phyloP scores from a whole-genome alignment of 208 protist species.

The Leishmania martiniquensis region DNA sequence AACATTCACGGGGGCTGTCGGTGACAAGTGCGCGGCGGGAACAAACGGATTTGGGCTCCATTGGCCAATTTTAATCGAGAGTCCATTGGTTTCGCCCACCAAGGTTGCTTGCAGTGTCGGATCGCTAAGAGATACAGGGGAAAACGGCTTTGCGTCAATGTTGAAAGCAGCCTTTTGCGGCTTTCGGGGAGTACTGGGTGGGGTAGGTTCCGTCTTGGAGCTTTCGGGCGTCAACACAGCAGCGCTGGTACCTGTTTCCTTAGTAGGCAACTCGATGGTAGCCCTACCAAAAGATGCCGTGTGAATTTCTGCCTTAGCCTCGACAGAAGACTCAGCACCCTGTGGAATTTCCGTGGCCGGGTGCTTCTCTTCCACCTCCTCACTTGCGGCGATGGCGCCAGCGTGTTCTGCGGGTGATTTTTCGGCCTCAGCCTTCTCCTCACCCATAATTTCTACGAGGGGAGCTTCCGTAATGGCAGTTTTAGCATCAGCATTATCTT shows the following conservation, averaged over 20 bases:
- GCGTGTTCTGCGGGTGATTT: background rate
- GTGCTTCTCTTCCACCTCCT: background rate
- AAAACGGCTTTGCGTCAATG: slow-evolving; percentile 30
- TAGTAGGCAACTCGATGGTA: background rate
- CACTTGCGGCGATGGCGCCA: background rate
- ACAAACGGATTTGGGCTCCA: slow-evolving; percentile 21
- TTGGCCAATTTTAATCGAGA: slow-evolving; percentile 28
- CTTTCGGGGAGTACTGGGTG: slow-evolving; percentile 16
- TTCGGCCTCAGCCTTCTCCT: background rate
- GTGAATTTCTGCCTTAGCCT: background rate
- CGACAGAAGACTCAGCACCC: background rate
- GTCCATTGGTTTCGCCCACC: slow-evolving; percentile 12
- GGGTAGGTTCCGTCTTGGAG: slow-evolving; percentile 2
- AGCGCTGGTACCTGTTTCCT: background rate
- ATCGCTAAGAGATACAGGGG: slow-evolving; percentile 22
- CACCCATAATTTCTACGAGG: background rate
- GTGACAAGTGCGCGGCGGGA: slow-evolving; percentile 14
- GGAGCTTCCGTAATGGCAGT: background rate
- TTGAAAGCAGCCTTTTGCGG: slow-evolving; percentile 25
- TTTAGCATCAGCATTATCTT: background rate
- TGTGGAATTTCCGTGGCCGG: background rate
- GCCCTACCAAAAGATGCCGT: background rate
- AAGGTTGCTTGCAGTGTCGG: slow-evolving; percentile 14
- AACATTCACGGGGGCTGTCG: slow-evolving; percentile 6
- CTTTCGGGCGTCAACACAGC: background rate